Percentiles rank a stretch among this genome's conserved stretches.
Conservation (phyloP, 441 rosid genomes). For the Jatropha multifida region DNA sequence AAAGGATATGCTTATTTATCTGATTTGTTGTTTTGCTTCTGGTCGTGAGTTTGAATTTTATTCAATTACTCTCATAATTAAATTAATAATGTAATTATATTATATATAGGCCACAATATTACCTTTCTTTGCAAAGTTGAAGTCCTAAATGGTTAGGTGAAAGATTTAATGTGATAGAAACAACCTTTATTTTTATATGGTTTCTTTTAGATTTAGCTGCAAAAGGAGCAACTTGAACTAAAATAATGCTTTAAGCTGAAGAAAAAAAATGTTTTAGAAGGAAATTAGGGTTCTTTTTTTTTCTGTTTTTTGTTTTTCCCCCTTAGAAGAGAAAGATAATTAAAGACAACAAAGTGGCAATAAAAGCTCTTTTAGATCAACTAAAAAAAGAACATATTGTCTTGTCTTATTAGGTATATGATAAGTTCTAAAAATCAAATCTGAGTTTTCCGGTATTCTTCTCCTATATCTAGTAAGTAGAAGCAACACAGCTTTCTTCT, state of each 20-base stretch:
- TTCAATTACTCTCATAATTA: background rate
- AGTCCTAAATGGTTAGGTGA: slow-evolving; percentile 22
- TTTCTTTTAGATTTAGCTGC: background rate
- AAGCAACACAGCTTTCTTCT: too few relatives aligned
- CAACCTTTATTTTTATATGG: background rate
- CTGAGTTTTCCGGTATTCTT: too few relatives aligned
- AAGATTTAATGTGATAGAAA: slow-evolving; percentile 14
- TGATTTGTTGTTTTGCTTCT: background rate
- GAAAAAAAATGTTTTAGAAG: background rate
- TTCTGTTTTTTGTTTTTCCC: background rate
- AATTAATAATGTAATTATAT: background rate
- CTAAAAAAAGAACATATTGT: slow-evolving; percentile 19
- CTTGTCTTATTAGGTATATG: slow-evolving; percentile 20
- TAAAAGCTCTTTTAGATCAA: slow-evolving; percentile 15
- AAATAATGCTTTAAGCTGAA: background rate
- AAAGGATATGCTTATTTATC: background rate
- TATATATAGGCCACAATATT: slow-evolving; percentile 5
- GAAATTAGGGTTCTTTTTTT: slow-evolving; percentile 32
- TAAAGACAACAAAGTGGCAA: slow-evolving; percentile 14
- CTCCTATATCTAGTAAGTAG: too few relatives aligned
- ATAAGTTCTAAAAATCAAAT: too few relatives aligned
- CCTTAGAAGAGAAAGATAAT: background rate
- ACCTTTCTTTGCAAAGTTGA: background rate
- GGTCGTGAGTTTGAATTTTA: background rate
- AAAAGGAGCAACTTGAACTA: background rate